phyloP scores from a whole-genome alignment of 1,284 basidiomycete species.

The Puccinia polysora region DNA sequence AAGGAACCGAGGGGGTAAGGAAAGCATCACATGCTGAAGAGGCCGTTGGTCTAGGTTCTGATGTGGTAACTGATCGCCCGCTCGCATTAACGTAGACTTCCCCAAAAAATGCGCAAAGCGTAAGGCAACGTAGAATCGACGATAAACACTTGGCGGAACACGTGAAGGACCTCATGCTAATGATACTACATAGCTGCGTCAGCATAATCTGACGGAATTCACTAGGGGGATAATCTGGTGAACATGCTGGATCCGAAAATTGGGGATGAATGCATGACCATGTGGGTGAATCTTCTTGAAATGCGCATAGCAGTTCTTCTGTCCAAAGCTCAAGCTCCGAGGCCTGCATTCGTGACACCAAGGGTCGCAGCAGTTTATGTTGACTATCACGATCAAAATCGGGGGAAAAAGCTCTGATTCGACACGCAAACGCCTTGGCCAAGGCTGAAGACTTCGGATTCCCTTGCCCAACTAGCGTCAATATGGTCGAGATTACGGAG shows the following conservation, averaged over 20 bases:
- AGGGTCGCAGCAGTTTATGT: background rate
- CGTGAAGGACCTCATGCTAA: background rate
- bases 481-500: slow-evolving; percentile 3
- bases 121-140: slow-evolving; percentile 20
- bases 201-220: slow-evolving; percentile 10
- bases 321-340: slow-evolving; percentile 25
- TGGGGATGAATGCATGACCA: background rate
- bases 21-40: too few relatives aligned
- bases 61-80: background rate
- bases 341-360: slow-evolving; percentile 9
- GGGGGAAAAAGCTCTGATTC: background rate
- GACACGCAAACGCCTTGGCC: slow-evolving; percentile 20
- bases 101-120: slow-evolving; percentile 27
- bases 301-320: slow-evolving; percentile 19
- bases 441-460: slow-evolving; percentile 5
- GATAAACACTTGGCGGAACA: background rate
- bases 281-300: slow-evolving; percentile 9
- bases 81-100: slow-evolving; percentile 1
- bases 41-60: too few relatives aligned
- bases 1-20: background rate
- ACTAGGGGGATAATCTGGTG: background rate
- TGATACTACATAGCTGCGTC: slow-evolving; percentile 24
- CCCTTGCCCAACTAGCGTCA: slow-evolving; percentile 6
- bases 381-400: slow-evolving; percentile 18
- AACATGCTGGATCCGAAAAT: background rate